These are phyloP conservation scores for Flaveria floridana DNA, from an alignment of 140 eudicot species.

Conservation along the genomic window DNA sequence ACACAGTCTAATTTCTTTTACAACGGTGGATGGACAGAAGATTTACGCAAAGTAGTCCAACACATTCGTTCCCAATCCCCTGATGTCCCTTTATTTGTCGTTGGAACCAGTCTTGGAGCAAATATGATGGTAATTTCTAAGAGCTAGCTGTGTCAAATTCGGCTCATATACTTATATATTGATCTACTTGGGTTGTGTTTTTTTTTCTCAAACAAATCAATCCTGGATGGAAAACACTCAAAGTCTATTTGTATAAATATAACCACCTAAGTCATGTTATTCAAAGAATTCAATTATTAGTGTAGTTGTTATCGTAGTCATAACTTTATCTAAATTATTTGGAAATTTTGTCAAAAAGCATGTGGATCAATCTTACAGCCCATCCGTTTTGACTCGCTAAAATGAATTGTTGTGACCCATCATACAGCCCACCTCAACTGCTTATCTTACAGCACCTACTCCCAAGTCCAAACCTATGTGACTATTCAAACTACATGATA, in stretches of 20 bases:
- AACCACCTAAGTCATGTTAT: background rate
- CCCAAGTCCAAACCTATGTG: too few species aligned
- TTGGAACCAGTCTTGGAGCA: constrained; percentile 99
- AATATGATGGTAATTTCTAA: constrained; percentile 67
- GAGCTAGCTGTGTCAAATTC: background rate
- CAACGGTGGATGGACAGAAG: constrained; percentile 95
- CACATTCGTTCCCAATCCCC: constrained; percentile 66
- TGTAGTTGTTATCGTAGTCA: background rate
- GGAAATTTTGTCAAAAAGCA: background rate
- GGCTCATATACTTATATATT: background rate
- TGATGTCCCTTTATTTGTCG: constrained; percentile 68
- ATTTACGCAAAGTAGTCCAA: constrained; percentile 63
- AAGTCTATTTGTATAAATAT: background rate
- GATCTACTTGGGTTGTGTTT: background rate
- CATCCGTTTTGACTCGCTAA: background rate
- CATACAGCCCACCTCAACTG: background rate
- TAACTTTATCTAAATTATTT: background rate
- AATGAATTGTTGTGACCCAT: too few species aligned
- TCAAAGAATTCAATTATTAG: background rate
- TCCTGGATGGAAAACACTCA: background rate
- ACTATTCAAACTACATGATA: too few species aligned
- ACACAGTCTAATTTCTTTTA: constrained; percentile 83
- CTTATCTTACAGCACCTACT: background rate
- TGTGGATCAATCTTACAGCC: background rate
- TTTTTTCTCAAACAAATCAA: background rate